These are phyloP conservation scores for Lignosus rhinocerotis DNA, from an alignment of 1,284 basidiomycete species.

Conservation along the genomic window DNA sequence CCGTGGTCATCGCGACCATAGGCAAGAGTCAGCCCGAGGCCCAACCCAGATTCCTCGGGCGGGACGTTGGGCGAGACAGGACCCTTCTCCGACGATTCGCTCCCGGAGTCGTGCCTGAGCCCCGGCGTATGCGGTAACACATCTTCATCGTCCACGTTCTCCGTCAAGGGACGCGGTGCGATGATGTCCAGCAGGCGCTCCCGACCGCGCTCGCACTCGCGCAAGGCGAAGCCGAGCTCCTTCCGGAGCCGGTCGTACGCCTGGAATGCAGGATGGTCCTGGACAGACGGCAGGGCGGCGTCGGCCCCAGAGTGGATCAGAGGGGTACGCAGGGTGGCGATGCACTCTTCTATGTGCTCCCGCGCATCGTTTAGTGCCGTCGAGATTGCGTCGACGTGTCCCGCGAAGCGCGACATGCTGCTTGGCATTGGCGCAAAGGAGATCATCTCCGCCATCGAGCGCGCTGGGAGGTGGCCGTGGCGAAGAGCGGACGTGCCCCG, in stretches of 20 bases:
- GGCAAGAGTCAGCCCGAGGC: conserved; percentile 18
- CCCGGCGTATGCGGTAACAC: conserved; percentile 50
- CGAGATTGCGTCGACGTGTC: conserved; percentile 68
- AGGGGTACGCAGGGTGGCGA: conserved; percentile 50
- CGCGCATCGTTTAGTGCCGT: conserved; percentile 67
- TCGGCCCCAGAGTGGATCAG: conserved; percentile 1
- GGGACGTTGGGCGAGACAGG: conserved; percentile 27
- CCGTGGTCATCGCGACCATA: conserved; percentile 16
- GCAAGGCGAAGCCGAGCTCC: conserved; percentile 69
- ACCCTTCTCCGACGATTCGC: conserved; percentile 57
- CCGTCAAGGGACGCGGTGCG: conserved; percentile 33
- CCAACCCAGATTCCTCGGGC: neutral
- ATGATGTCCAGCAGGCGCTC: conserved; percentile 61
- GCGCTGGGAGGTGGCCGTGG: conserved; percentile 2
- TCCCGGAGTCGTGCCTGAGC: conserved; percentile 49
- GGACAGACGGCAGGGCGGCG: conserved; percentile 11
- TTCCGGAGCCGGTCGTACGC: conserved; percentile 73
- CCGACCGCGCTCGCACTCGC: conserved; percentile 78
- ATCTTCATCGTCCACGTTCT: conserved; percentile 34
- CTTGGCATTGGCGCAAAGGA: conserved; percentile 74
- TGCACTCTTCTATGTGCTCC: conserved; percentile 60
- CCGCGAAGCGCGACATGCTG: conserved; percentile 63
- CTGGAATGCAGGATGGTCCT: conserved; percentile 51
- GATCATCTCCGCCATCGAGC: conserved; percentile 33
- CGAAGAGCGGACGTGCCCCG: conserved; percentile 13